Percentiles rank a stretch among this genome's conserved stretches.
Conservation (phyloP, 192 early-diverging fungal species). For the Chytriomyces hyalinus region DNA sequence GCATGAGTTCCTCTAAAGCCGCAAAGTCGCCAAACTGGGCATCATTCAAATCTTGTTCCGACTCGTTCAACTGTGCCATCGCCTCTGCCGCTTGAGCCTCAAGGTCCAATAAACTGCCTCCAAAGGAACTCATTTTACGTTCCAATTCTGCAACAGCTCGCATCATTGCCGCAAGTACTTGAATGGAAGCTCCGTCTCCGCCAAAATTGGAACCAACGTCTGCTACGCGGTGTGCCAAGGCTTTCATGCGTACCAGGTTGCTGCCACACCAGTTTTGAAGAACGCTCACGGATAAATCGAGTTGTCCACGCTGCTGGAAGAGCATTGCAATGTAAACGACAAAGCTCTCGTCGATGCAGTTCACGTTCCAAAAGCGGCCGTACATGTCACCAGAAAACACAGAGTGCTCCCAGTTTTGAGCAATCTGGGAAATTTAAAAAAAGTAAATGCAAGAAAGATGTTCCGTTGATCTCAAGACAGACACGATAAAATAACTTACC, state of each 20-base stretch:
- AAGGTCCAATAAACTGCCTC: not conserved
- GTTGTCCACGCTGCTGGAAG: not conserved
- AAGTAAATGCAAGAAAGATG: too few species aligned
- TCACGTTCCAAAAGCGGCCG: not conserved
- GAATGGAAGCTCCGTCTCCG: not conserved
- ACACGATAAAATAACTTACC: conserved; percentile 11
- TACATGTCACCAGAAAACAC: not conserved
- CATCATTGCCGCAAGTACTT: not conserved
- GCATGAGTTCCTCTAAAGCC: too few species aligned
- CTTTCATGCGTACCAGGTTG: conserved; percentile 11
- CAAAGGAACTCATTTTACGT: too few species aligned
- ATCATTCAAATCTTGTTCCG: not conserved
- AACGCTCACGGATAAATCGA: not conserved
- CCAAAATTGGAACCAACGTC: not conserved
- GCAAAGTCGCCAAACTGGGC: conserved; percentile 9
- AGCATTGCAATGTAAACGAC: not conserved
- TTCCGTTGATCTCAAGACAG: too few species aligned
- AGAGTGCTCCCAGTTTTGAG: conserved; percentile 24
- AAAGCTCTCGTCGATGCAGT: conserved; percentile 23
- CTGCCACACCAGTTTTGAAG: conserved; percentile 7
- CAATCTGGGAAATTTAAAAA: not conserved
- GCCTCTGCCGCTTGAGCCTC: conserved; percentile 1
- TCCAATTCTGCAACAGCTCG: too few species aligned
- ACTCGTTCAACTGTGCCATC: conserved; percentile 13
- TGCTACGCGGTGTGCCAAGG: conserved; percentile 20